Base-by-base conservation (phyloP, 805 yeast species). In the Spathaspora hagerdaliae region DNA sequence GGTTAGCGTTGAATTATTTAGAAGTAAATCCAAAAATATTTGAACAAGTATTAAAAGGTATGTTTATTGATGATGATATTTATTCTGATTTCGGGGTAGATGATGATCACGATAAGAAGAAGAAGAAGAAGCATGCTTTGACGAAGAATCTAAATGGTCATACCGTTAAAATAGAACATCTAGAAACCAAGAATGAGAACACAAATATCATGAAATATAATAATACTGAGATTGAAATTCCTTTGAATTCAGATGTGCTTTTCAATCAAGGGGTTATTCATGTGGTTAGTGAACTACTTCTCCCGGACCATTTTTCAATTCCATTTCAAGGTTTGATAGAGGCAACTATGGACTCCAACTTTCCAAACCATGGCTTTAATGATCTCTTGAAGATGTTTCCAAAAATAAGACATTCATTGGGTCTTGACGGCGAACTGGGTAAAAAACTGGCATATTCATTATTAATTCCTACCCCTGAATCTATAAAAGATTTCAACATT, bases 201-300 rank as follows among this genome's bases (percentile, higher is more conserved):
- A 56, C 54, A 37, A 65, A 63, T 47, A 34, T 52, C 6, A 51
- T 72, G 35, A 50, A 47, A 9, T 33, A 71, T 7, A 71, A 74
- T 51, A 49, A 56, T 31, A 64, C 73, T 1, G 38, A 44, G 9
- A 33, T 77, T 5, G 50, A 64, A 1, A 49, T 77, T 1, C 68
- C 74, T 0, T 53, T 73, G 43, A 74, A 78, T 47, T 64, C 79
- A 1, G 97, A 91, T 58, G 75, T 87, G 6, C 58, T 91, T 11
- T 91, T 87, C 59, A 81, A 79, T 51, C 85, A 86, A 59, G 98
- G 98, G 1, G 96, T 91, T 0, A 79, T 86, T 1, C 96, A 88
- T 59, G 81, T 91, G 1, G 67, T 86, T 10, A 67, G 74, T 33
- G 61, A 73, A 5, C 69, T 87, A 1, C 51, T 78, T 3, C 64